A percentile compares a stretch with the other conserved stretches of the same genome.
phyloP scores from a whole-genome alignment of 306 rosid species.

The Rosa lucieae region DNA sequence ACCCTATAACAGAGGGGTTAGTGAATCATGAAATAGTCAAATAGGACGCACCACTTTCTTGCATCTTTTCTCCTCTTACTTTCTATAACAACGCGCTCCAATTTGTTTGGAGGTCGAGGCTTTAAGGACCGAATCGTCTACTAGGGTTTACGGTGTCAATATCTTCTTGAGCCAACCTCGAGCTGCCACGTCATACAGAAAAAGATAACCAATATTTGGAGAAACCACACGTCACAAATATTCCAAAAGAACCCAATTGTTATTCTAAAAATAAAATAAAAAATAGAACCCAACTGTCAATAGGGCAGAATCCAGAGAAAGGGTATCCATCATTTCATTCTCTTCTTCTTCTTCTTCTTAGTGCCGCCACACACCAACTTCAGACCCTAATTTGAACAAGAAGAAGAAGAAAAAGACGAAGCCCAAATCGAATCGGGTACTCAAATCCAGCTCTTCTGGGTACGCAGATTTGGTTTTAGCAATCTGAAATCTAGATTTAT shows the following conservation, averaged over 20 bases:
- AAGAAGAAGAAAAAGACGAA: not conserved
- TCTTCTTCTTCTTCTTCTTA: not conserved
- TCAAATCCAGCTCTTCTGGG: not conserved
- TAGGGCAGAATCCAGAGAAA: not conserved
- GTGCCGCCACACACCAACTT: not conserved
- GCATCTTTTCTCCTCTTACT: too few species aligned
- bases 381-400: not conserved
- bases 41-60: too few species aligned
- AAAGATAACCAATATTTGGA: too few species aligned
- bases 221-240: not conserved
- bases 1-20: too few species aligned
- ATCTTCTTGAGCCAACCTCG: too few species aligned
- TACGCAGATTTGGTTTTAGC: not conserved
- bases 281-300: not conserved
- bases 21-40: too few species aligned
- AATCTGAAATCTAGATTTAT: not conserved
- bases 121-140: too few species aligned
- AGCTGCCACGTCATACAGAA: too few species aligned
- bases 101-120: too few species aligned
- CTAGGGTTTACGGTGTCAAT: too few species aligned
- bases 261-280: too few species aligned
- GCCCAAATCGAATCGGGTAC: not conserved
- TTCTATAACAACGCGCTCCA: too few species aligned
- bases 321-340: not conserved
- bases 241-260: not conserved